phyloP scores from a whole-genome alignment of 148 eudicot genomes.

The Vaccinium macrocarpon region DNA sequence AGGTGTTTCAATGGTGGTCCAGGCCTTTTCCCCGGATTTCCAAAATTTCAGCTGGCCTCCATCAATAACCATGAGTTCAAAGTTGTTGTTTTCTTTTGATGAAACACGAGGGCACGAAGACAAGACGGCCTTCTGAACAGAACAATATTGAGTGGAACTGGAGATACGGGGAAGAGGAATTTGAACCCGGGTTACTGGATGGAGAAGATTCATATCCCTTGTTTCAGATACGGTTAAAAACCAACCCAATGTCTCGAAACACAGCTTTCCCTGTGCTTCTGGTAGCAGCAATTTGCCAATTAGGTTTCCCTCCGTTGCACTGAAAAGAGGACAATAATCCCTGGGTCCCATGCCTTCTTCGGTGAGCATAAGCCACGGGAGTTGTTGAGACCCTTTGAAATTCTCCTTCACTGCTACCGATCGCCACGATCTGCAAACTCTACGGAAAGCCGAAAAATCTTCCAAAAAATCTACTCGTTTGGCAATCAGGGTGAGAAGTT shows the following conservation, averaged over 20 bases:
- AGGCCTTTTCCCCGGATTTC: no score
- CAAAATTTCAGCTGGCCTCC: no score
- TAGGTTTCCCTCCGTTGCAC: neutral
- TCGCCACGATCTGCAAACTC: neutral
- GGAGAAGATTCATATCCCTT: neutral
- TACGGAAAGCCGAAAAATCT: neutral
- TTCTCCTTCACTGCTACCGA: no score
- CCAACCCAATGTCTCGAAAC: constrained; percentile 5
- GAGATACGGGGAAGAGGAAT: no score
- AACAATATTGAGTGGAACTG: no score
- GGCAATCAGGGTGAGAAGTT: neutral
- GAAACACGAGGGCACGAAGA: no score
- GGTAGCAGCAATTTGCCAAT: neutral
- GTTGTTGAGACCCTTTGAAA: neutral
- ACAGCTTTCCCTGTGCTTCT: neutral
- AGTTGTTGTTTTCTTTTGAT: no score
- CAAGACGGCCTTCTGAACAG: no score
- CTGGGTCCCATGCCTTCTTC: neutral
- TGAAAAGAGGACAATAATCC: neutral
- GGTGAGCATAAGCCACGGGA: neutral
- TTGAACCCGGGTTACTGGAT: neutral
- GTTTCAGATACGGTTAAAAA: neutral
- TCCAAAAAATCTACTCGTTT: neutral
- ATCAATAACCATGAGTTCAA: no score
- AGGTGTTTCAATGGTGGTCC: no score